Evolutionary conservation across 768 basidiomycete species (phyloP).

Genomic region (Phlegmacium glaucopus): DNA sequence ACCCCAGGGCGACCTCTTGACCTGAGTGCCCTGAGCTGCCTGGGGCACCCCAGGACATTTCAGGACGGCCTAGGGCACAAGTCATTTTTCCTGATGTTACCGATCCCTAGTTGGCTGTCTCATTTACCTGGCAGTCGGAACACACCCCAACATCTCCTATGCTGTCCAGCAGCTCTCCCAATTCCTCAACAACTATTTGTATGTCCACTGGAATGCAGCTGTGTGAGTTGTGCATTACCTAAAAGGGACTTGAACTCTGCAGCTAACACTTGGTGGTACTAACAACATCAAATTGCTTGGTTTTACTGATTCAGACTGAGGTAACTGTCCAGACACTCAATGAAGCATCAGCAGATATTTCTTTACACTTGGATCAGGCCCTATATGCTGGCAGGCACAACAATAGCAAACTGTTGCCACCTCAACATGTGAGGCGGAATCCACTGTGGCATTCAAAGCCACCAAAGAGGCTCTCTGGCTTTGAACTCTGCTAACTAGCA

Average conservation of each 20-base stretch:
- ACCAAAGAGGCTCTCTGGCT: conserved; percentile 19
- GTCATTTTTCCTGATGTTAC: no score
- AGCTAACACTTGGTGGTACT: conserved; percentile 4
- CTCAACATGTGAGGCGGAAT: conserved; percentile 39
- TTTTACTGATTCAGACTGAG: conserved; percentile 25
- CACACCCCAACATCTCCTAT: background rate
- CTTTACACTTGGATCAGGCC: conserved; percentile 20
- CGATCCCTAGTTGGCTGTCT: no score
- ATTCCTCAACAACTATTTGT: conserved; percentile 22
- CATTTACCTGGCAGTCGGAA: no score
- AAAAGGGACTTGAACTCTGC: conserved; percentile 5
- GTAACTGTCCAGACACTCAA: conserved; percentile 18
- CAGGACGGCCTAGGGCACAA: no score
- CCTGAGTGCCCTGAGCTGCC: no score
- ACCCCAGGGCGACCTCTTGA: no score
- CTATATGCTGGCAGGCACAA: conserved; percentile 29
- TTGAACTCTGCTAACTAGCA: conserved; percentile 6
- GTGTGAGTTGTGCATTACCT: conserved; percentile 12
- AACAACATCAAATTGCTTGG: conserved; percentile 7
- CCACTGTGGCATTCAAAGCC: conserved; percentile 34
- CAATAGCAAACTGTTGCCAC: conserved; percentile 30
- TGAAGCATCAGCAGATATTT: conserved; percentile 18
- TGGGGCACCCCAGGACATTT: no score
- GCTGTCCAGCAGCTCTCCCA: conserved; percentile 8
- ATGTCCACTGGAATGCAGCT: no score